Evolutionary conservation across 2,329 filamentous ascomycete genomes (phyloP), one percentile per base, ranked within the genome.

Genomic region (Amauroascus niger): DNA sequence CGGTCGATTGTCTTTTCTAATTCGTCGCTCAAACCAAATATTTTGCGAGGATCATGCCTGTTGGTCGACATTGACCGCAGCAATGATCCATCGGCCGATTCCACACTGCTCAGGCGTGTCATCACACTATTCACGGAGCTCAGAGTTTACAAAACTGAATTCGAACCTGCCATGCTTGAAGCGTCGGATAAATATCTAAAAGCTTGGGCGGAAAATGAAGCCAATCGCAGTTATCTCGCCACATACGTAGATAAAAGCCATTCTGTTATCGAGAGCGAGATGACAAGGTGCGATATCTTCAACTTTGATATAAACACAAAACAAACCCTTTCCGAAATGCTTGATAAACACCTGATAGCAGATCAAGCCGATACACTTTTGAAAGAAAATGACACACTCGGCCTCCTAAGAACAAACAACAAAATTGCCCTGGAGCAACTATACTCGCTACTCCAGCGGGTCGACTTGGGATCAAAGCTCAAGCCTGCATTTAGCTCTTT

Each of bases 101-200:
- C 79, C 0, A 68, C 71, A 2, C 71, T 90, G n/a, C 79, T 97
- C 50, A 82, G 79, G 59, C 82, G 87, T 53, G 79, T 86, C 0
- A 81, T 97, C 49, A 79, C 82, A 55, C 88, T 96, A 80, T 79
- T 97, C 57, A 84, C 94, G 61, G 80, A 89, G n/a, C 79, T 96
- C 44, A 82, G 83, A 52, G 81, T 91, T 2, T 98, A 97, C 67
- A 80, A 78, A 0, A 84, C 78, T 56, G 75, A 80, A 13, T 95
- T 98, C 61, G 93, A 97, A 68, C 83, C 85, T 3, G 73, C 76
- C 3, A 84, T 96, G 58, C 71, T 95, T 51, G 71, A 75, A 7
- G 69, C 78, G 5, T 93, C 91, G 0, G 76, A 80, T 51, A 65
- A 71, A 0, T 96, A 85, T 63, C 83, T 93, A 59, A 65, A 72